These are phyloP conservation scores for Bruguiera gymnorhiza DNA, from an alignment of 345 rosid genomes.

Conservation along the genomic window DNA sequence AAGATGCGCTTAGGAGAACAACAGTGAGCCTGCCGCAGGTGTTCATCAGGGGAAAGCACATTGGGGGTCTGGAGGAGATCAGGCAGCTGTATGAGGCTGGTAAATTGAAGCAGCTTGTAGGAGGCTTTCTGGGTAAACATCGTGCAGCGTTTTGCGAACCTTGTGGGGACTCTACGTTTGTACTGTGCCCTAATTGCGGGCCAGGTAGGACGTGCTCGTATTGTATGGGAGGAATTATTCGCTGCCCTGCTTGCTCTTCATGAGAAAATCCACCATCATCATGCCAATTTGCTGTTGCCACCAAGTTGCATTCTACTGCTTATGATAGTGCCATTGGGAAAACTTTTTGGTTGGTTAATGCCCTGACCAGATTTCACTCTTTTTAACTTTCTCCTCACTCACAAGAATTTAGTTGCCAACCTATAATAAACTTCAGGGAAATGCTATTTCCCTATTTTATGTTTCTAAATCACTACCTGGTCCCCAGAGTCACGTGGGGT, in stretches of 20 bases:
- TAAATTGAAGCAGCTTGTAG: conserved; percentile 29
- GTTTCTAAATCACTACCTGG: no score
- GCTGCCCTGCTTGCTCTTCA: not conserved
- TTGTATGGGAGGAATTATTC: not conserved
- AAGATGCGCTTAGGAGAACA: conserved; percentile 16
- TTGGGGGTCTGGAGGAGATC: conserved; percentile 44
- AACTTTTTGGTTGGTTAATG: no score
- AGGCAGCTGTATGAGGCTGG: conserved; percentile 40
- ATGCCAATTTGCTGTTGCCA: no score
- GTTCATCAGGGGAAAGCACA: conserved; percentile 34
- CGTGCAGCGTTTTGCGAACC: conserved; percentile 26
- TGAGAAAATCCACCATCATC: not conserved
- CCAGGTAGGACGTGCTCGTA: not conserved
- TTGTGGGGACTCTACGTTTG: conserved; percentile 40
- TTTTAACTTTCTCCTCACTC: no score
- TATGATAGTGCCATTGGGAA: not conserved
- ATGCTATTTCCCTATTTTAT: no score
- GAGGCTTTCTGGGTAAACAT: conserved; percentile 29
- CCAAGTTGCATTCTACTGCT: not conserved
- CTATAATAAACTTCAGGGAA: no score
- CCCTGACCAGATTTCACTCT: no score
- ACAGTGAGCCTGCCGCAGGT: conserved; percentile 34
- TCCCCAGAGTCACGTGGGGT: no score
- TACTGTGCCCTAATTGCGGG: conserved; percentile 37
- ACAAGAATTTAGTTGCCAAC: no score